Evolutionary conservation across 345 rosid species (phyloP).

Genomic region (Alliaria petiolata): DNA sequence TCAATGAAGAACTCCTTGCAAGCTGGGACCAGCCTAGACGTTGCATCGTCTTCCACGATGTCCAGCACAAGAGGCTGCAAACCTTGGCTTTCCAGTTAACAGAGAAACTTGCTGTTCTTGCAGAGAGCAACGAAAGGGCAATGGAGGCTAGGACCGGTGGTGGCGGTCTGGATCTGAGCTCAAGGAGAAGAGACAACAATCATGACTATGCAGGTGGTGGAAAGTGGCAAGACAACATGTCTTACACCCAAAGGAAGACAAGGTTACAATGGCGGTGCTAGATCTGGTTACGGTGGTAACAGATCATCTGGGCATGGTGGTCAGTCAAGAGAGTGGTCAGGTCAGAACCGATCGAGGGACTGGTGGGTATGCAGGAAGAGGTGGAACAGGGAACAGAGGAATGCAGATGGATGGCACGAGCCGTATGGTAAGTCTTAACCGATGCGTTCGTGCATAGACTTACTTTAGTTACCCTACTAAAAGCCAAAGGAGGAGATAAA

Average conservation of each 20-base stretch:
- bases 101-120: conserved; percentile 61
- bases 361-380: conserved; percentile 50
- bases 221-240: conserved; percentile 62
- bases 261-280: conserved; percentile 33
- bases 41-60: conserved; percentile 68
- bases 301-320: conserved; percentile 43
- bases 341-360: conserved; percentile 44
- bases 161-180: conserved; percentile 57
- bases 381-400: conserved; percentile 40
- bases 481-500: background rate
- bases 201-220: conserved; percentile 58
- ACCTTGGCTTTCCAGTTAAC: conserved; percentile 74
- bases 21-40: conserved; percentile 88
- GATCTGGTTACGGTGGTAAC: conserved; percentile 53
- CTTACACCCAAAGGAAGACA: conserved; percentile 62
- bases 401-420: conserved; percentile 51
- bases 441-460: conserved; percentile 47
- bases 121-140: conserved; percentile 80
- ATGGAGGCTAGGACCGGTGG: conserved; percentile 67
- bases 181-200: conserved; percentile 58
- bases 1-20: conserved; percentile 69
- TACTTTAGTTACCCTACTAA: no score
- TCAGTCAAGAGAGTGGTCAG: conserved; percentile 42
- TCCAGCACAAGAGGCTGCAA: conserved; percentile 67
- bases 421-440: conserved; percentile 73